A percentile compares a stretch with the other conserved stretches of the same genome.
These are phyloP conservation scores for Lachnellula occidentalis DNA, from an alignment of 2,329 filamentous ascomycete species.

Conservation along the genomic window DNA sequence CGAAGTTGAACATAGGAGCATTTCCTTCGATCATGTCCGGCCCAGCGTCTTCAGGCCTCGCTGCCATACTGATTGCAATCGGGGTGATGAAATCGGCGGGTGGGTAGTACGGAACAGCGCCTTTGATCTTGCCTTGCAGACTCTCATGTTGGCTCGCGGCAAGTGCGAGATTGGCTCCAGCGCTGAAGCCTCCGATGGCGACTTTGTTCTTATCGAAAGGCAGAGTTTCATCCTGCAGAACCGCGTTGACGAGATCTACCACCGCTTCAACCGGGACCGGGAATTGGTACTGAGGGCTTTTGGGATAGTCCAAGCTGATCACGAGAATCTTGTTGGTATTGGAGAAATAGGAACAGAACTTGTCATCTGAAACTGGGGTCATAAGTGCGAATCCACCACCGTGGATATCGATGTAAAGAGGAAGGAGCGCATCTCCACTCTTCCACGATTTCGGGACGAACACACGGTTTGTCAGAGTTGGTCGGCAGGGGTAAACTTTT, in stretches of 20 bases:
- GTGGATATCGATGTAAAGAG: conserved; percentile 45
- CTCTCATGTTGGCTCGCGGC: conserved; percentile 36
- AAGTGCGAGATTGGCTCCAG: conserved; percentile 45
- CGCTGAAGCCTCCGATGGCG: conserved; percentile 45
- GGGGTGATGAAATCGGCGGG: conserved; percentile 35
- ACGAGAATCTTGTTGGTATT: conserved; percentile 38
- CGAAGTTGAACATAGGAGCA: conserved; percentile 16
- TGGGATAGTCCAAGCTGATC: conserved; percentile 44
- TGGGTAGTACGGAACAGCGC: conserved; percentile 40
- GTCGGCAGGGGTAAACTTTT: conserved; percentile 18
- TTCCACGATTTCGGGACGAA: conserved; percentile 33
- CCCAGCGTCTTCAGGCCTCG: conserved; percentile 10
- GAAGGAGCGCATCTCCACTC: conserved; percentile 22
- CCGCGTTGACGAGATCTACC: conserved; percentile 37
- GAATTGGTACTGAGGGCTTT: conserved; percentile 41
- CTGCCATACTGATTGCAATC: conserved; percentile 13
- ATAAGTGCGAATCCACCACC: conserved; percentile 47
- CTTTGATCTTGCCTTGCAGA: conserved; percentile 30
- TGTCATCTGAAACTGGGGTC: conserved; percentile 39
- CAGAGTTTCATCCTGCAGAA: conserved; percentile 39
- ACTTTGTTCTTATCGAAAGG: conserved; percentile 40
- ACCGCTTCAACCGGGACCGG: conserved; percentile 41
- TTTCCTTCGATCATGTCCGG: conserved; percentile 8
- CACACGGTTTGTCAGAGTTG: conserved; percentile 29
- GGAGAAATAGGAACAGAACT: conserved; percentile 42